phyloP scores from a whole-genome alignment of 345 rosid genomes.

The Xanthoceras sorbifolium region DNA sequence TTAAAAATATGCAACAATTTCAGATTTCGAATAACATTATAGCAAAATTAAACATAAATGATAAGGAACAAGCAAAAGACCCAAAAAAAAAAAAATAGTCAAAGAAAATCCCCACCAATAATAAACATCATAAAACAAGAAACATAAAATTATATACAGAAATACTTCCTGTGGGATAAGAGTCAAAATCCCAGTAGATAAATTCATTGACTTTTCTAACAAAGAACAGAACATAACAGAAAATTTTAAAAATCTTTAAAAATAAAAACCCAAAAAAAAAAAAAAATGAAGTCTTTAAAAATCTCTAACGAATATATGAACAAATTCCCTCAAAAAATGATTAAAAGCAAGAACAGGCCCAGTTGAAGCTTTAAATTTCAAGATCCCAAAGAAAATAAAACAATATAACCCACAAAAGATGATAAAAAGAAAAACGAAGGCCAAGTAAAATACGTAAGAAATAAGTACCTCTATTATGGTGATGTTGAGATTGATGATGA shows the following conservation, averaged over 20 bases:
- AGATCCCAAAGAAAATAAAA: not conserved
- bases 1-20: constrained; percentile 7
- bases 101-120: not conserved
- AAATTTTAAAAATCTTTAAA: no score
- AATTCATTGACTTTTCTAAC: no score
- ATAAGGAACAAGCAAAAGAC: not conserved
- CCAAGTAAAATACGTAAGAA: not conserved
- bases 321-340: not conserved
- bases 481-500: constrained; percentile 27
- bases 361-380: no score
- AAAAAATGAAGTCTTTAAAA: no score
- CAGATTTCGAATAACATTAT: not conserved
- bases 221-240: no score
- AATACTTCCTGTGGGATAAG: no score
- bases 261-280: no score
- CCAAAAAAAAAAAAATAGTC: not conserved
- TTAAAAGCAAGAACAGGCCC: not conserved
- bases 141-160: no score
- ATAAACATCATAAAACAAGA: not conserved
- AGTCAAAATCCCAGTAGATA: no score
- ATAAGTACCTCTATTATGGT: constrained; percentile 33
- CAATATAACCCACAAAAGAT: not conserved
- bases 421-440: not conserved
- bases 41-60: not conserved
- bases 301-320: no score